These are phyloP conservation scores for Moesziomyces globuligerus DNA, from an alignment of 1,284 basidiomycete genomes.

Conservation along the genomic window DNA sequence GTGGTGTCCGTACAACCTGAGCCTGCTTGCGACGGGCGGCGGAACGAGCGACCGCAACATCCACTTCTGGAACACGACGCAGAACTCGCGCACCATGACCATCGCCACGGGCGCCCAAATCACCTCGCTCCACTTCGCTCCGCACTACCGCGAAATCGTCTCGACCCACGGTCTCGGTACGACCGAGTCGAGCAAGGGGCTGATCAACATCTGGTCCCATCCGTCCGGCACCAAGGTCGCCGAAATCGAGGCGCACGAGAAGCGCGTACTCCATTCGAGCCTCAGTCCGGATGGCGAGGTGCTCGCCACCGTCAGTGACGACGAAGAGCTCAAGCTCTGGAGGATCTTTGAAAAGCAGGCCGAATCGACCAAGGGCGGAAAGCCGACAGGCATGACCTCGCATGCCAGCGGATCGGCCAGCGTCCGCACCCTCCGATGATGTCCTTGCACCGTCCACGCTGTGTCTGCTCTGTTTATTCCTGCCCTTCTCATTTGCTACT, in stretches of 20 bases:
- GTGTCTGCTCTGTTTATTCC: background rate
- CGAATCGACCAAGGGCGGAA: slow-evolving; percentile 43
- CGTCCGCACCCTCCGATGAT: slow-evolving; percentile 41
- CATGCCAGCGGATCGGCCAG: slow-evolving; percentile 18
- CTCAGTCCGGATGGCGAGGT: slow-evolving; percentile 64
- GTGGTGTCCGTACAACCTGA: slow-evolving; percentile 97
- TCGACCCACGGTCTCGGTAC: slow-evolving; percentile 80
- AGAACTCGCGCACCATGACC: slow-evolving; percentile 60
- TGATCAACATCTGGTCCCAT: slow-evolving; percentile 64
- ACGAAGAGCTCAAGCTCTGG: slow-evolving; percentile 67
- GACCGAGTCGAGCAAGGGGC: slow-evolving; percentile 52
- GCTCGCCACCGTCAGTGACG: slow-evolving; percentile 63
- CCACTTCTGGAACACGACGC: slow-evolving; percentile 78
- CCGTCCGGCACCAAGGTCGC: slow-evolving; percentile 59
- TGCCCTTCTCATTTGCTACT: background rate
- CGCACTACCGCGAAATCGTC: slow-evolving; percentile 87
- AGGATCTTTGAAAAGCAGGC: slow-evolving; percentile 61
- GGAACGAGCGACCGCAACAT: slow-evolving; percentile 94
- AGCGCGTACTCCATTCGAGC: slow-evolving; percentile 55
- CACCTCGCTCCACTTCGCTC: slow-evolving; percentile 88
- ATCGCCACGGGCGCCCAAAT: slow-evolving; percentile 76
- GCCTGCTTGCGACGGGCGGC: slow-evolving; percentile 90
- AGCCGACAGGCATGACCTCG: slow-evolving; percentile 15
- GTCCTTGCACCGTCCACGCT: no score
- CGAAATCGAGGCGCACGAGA: slow-evolving; percentile 65